phyloP scores from a whole-genome alignment of 2,329 filamentous ascomycete genomes.

The Dactylellina sp. region DNA sequence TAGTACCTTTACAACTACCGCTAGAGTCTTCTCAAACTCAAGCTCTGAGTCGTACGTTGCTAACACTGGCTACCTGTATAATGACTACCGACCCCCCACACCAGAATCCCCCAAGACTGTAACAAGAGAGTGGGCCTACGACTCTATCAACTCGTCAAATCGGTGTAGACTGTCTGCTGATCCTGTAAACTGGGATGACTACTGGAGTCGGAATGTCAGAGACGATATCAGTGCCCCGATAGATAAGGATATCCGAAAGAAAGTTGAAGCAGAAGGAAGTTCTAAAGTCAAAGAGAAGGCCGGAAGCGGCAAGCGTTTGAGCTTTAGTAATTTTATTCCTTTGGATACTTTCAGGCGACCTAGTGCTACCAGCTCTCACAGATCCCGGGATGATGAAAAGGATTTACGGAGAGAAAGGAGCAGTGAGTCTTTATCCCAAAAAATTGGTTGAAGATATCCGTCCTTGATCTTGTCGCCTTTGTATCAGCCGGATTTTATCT shows the following conservation, averaged over 20 bases:
- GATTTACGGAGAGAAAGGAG: conserved; percentile 44
- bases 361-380: conserved; percentile 45
- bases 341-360: conserved; percentile 50
- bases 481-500: too few species aligned
- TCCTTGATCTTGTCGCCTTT: too few species aligned
- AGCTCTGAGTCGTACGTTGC: conserved; percentile 47
- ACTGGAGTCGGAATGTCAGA: conserved; percentile 42
- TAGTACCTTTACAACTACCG: conserved; percentile 40
- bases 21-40: conserved; percentile 44
- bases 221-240: conserved; percentile 52
- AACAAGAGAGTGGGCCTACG: conserved; percentile 47
- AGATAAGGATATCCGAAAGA: conserved; percentile 48
- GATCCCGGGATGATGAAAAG: conserved; percentile 48
- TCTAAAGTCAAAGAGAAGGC: conserved; percentile 34
- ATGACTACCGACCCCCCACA: conserved; percentile 16
- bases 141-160: conserved; percentile 50
- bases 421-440: conserved; percentile 34
- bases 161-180: conserved; percentile 36
- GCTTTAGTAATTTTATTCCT: conserved; percentile 52
- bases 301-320: conserved; percentile 32
- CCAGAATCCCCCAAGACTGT: conserved; percentile 45
- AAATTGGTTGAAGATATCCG: neutral
- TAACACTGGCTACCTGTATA: conserved; percentile 49
- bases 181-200: conserved; percentile 50
- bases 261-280: conserved; percentile 40